Percentiles rank a stretch among this genome's conserved stretches.
Evolutionary conservation across 139 green algal genomes (phyloP).

Genomic region (Tetradesmus obliquus): DNA sequence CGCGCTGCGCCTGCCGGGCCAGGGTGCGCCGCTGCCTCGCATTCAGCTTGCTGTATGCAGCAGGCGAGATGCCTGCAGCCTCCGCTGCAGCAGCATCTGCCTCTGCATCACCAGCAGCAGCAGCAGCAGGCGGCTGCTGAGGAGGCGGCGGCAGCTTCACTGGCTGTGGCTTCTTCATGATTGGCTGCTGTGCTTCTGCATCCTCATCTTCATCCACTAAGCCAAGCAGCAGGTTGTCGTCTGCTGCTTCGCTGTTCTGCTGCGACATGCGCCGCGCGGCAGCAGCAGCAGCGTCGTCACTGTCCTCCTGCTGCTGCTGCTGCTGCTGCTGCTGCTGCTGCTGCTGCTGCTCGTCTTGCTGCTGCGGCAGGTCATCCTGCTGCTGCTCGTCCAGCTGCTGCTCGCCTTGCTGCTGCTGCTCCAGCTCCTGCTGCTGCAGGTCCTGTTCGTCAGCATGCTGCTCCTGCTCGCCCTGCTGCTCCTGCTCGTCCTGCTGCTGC

Average conservation of each 20-base stretch:
- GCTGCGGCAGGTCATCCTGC: neutral
- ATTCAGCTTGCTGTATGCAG: slow-evolving; percentile 7
- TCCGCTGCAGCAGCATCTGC: neutral
- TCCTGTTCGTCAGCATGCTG: neutral
- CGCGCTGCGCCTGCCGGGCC: neutral
- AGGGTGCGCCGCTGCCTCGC: neutral
- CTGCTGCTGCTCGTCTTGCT: neutral
- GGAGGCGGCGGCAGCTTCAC: neutral
- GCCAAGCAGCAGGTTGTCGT: slow-evolving; percentile 32
- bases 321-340: slow-evolving; percentile 4
- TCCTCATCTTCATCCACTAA: slow-evolving; percentile 22
- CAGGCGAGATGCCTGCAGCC: neutral
- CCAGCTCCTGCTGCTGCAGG: neutral
- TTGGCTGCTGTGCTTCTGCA: neutral
- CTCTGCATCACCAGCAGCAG: neutral
- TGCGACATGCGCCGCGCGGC: neutral
- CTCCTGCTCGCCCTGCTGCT: neutral
- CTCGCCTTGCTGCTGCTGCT: neutral
- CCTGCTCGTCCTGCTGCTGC: neutral
- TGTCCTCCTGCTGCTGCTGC: neutral
- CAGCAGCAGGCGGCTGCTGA: neutral
- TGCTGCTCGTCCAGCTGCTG: neutral
- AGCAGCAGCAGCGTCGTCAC: neutral
- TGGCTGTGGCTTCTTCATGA: neutral
- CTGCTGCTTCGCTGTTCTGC: slow-evolving; percentile 23